These are phyloP conservation scores for Calocybe indica DNA, from an alignment of 768 basidiomycete genomes.

Conservation along the genomic window DNA sequence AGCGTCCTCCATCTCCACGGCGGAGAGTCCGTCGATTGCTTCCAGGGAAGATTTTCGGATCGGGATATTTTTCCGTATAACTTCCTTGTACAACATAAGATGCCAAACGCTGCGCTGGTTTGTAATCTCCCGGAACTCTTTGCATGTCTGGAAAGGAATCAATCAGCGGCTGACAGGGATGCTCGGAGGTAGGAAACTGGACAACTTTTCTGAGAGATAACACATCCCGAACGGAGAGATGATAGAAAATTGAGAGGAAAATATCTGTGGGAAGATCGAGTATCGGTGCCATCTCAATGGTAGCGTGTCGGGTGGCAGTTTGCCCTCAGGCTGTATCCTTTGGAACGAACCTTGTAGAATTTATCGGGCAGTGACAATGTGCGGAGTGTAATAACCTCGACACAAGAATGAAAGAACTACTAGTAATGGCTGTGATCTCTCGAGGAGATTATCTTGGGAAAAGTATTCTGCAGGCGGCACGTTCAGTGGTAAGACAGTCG, in stretches of 20 bases:
- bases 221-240: slow-evolving; percentile 36
- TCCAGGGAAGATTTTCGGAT: slow-evolving; percentile 31
- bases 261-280: slow-evolving; percentile 42
- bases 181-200: neutral
- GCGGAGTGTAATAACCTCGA: no score
- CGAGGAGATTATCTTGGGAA: no score
- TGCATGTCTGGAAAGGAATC: slow-evolving; percentile 37
- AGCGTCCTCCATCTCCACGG: slow-evolving; percentile 38
- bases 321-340: no score
- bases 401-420: no score
- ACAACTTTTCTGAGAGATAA: slow-evolving; percentile 44
- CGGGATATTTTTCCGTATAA: slow-evolving; percentile 39
- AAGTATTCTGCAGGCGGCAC: no score
- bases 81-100: slow-evolving; percentile 31
- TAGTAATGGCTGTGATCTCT: no score
- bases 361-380: no score
- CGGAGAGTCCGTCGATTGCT: slow-evolving; percentile 27
- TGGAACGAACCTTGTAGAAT: no score
- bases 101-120: slow-evolving; percentile 47
- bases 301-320: neutral
- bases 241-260: slow-evolving; percentile 33
- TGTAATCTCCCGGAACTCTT: slow-evolving; percentile 32
- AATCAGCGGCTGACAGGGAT: neutral
- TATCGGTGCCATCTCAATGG: slow-evolving; percentile 5
- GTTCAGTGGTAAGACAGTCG: no score